Percentiles rank a stretch among this genome's conserved stretches.
These are phyloP conservation scores for Malus hybrid DNA, from an alignment of 331 rosid species.

Conservation along the genomic window DNA sequence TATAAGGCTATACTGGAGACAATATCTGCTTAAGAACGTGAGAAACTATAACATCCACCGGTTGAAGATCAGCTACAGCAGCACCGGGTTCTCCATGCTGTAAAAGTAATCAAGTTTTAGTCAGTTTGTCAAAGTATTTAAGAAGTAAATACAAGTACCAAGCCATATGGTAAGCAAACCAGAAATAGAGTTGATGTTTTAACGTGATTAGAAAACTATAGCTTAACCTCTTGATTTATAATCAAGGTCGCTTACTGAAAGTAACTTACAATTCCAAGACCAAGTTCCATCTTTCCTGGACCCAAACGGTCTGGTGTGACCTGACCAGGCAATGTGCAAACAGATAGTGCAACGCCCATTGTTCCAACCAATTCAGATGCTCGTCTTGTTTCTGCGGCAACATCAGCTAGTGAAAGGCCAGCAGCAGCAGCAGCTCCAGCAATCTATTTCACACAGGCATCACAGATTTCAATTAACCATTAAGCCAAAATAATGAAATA, in stretches of 20 bases:
- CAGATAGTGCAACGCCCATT: conserved; percentile 86
- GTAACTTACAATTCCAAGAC: conserved; percentile 87
- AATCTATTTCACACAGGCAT: conserved; percentile 40
- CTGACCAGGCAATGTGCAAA: conserved; percentile 84
- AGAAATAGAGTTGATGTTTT: not conserved
- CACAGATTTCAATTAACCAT: conserved; percentile 5
- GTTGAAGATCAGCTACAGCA: conserved; percentile 70
- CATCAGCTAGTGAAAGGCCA: conserved; percentile 71
- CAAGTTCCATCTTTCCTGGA: conserved; percentile 83
- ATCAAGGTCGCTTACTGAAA: not conserved
- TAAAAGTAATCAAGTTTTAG: conserved; percentile 24
- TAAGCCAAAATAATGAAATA: not conserved
- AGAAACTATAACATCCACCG: conserved; percentile 81
- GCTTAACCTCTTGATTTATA: not conserved
- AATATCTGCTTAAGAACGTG: conserved; percentile 73
- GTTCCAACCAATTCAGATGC: conserved; percentile 94
- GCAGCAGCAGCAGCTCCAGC: conserved; percentile 98
- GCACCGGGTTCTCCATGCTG: conserved; percentile 98
- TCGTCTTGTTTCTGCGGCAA: conserved; percentile 71
- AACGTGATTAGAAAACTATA: not conserved
- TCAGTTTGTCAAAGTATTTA: conserved; percentile 8
- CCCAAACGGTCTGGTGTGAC: conserved; percentile 78
- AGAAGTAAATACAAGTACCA: not conserved
- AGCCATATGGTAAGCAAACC: not conserved
- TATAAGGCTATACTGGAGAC: conserved; percentile 54